Evolutionary conservation across 31 red algal species (phyloP).

Genomic region (Bonnemaisonia californica): DNA sequence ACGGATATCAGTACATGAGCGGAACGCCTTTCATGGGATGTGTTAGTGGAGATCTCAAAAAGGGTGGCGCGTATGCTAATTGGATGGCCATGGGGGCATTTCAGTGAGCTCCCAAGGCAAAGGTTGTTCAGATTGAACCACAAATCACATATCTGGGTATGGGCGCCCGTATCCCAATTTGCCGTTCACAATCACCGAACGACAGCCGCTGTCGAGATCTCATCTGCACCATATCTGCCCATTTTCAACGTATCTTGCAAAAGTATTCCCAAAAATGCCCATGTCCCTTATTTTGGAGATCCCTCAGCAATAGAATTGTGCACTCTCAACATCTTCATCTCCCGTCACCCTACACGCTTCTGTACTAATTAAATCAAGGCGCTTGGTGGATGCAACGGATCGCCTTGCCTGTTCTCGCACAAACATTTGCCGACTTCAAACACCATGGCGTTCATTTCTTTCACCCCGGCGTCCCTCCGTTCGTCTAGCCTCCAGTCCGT

Average conservation of each 20-base stretch:
- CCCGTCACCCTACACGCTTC: no score
- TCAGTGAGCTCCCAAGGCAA: neutral
- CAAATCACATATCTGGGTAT: no score
- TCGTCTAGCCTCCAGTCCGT: conserved; percentile 5
- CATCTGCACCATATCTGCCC: neutral
- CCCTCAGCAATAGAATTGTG: no score
- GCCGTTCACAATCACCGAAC: neutral
- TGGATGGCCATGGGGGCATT: neutral
- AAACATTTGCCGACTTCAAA: no score
- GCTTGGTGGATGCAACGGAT: no score
- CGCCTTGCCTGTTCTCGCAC: no score
- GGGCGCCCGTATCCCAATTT: neutral
- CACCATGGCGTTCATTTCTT: conserved; percentile 49
- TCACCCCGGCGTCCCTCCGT: conserved; percentile 8
- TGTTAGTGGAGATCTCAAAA: neutral
- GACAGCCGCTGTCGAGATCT: neutral
- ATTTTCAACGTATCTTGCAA: neutral
- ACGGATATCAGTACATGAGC: no score
- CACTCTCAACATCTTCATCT: no score
- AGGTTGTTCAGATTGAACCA: no score
- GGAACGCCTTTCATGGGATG: no score
- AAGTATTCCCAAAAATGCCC: neutral
- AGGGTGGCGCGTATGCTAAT: neutral
- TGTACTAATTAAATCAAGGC: no score
- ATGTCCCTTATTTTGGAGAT: no score